Base-by-base conservation (phyloP, 2,329 filamentous ascomycete species). In the Talaromyces sp. region DNA sequence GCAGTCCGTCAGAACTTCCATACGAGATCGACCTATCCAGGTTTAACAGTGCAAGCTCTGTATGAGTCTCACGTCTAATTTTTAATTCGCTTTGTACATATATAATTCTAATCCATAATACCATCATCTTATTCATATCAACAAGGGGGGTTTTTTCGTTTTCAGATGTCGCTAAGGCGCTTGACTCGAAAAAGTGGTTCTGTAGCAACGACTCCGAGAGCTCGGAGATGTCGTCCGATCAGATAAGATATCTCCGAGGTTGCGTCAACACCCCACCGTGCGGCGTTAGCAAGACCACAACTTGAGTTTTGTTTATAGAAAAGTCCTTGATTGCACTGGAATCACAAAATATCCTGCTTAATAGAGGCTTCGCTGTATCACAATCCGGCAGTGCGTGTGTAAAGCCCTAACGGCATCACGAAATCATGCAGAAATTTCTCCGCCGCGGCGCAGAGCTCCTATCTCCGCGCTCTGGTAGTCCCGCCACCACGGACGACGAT, bases 371-470 rank as follows among this genome's bases (percentile, higher is more conserved):
- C 9, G 4, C 47, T 48, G 8, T 48, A 48, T 9, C 9, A 6
- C 47, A 48, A 13, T 9, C 11, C 5, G 6, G 8, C 27, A n/a
- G 14, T 9, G 47, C 13, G 45, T 14, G 22, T 22, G 10, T 22
- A 4, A 14, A 16, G 4, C 22, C 9, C 4, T 8, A 35, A 24
- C 31, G 19, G 3, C 8, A 31, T 31, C 22, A 62, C 27, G 27
- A 37, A n/a, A 41, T n/a, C 63, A 78, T 78, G 76, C 72, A 78
- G 45, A 67, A 73, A 39, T 68, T 79, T 61, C 70, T 78, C 62
- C 74, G 75, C 48, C 71, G 73, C 19, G 73, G 74, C 43, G 67
- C 75, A 24, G 73, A 75, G 9, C 68, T 78, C 63, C 72, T 78
- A 3, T 72, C 74, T 58, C 71, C 70, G 60, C 70, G 71, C 24